Evolutionary conservation across 2,329 filamentous ascomycete species (phyloP).

Genomic region (Botryotinia narcissicola): DNA sequence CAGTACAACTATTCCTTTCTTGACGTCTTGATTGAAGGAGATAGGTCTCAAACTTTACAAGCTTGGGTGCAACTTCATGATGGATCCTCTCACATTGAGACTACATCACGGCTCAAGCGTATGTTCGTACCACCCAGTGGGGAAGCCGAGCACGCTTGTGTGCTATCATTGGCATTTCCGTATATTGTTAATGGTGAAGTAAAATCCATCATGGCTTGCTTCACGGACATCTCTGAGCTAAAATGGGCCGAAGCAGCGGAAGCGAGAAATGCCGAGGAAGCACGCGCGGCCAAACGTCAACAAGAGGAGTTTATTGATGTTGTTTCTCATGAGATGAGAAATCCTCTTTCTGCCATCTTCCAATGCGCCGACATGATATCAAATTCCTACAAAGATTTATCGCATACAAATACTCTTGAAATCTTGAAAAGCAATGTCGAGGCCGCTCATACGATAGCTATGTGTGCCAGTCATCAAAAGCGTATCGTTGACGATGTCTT

Average conservation of each 20-base stretch:
- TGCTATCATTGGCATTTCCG: conserved; percentile 29
- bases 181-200: conserved; percentile 30
- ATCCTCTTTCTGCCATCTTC: conserved; percentile 71
- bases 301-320: conserved; percentile 84
- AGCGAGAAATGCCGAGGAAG: conserved; percentile 49
- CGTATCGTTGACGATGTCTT: conserved; percentile 74
- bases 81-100: conserved; percentile 29
- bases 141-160: conserved; percentile 31
- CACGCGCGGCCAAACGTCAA: conserved; percentile 60
- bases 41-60: conserved; percentile 24
- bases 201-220: conserved; percentile 33
- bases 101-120: conserved; percentile 32
- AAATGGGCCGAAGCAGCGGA: conserved; percentile 35
- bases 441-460: conserved; percentile 72
- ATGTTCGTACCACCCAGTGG: conserved; percentile 33
- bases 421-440: conserved; percentile 57
- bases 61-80: conserved; percentile 29
- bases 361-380: conserved; percentile 72
- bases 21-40: conserved; percentile 30
- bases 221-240: conserved; percentile 35
- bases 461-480: conserved; percentile 79
- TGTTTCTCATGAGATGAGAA: conserved; percentile 68
- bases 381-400: conserved; percentile 39
- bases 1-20: conserved; percentile 30
- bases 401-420: conserved; percentile 46